Conservation (phyloP, 225 moss, liverwort and hornwort genomes). For the Asterella californica region DNA sequence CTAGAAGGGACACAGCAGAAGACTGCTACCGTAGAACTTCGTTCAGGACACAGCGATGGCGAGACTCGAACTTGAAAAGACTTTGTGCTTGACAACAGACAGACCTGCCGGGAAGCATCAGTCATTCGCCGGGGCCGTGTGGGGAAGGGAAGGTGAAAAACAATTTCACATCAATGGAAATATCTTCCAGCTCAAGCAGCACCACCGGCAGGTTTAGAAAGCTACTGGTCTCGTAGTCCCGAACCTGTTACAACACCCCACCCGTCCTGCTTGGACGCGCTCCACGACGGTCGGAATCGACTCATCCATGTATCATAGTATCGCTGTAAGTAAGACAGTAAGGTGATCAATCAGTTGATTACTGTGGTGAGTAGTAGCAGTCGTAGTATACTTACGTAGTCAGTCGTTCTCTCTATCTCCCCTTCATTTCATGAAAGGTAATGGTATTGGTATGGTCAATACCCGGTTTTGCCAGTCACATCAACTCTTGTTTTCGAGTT, state of each 20-base stretch:
- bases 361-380: neutral
- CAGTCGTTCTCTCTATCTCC: neutral
- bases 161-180: neutral
- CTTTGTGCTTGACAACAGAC: neutral
- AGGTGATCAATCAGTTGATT: neutral
- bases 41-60: neutral
- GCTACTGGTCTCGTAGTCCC: slow-evolving; percentile 3
- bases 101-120: neutral
- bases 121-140: no score
- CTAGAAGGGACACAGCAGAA: neutral
- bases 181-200: neutral
- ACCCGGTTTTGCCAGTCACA: no score
- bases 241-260: neutral
- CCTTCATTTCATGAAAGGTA: neutral
- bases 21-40: neutral
- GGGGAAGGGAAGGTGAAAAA: neutral
- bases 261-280: neutral
- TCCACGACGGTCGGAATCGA: slow-evolving; percentile 1
- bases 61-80: neutral
- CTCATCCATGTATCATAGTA: neutral
- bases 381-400: neutral
- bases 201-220: neutral
- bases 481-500: no score
- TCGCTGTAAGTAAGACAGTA: no score
- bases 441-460: no score